Evolutionary conservation across 345 rosid genomes (phyloP).

Genomic region (Erucastrum elatum): DNA sequence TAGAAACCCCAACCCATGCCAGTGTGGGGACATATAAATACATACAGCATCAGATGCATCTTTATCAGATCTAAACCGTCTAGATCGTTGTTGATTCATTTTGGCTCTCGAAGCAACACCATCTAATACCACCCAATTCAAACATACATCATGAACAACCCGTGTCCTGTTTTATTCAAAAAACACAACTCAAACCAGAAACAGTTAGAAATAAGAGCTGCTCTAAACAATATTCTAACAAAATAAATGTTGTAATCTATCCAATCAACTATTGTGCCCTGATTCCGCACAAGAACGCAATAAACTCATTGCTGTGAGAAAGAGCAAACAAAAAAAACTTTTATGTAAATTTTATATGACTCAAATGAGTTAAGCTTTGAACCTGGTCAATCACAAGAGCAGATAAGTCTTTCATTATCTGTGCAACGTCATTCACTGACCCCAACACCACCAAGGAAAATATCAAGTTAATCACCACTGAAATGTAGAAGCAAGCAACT

Average conservation of each 20-base stretch:
- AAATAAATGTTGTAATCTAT: conserved; percentile 66
- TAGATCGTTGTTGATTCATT: not conserved
- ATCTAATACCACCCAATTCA: conserved; percentile 10
- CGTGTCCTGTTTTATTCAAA: too few species aligned
- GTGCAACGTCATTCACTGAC: conserved; percentile 89
- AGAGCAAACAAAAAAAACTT: not conserved
- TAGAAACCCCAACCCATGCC: conserved; percentile 2
- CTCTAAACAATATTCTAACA: too few species aligned
- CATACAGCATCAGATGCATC: conserved; percentile 89
- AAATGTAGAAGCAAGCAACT: not conserved
- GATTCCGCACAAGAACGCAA: conserved; percentile 26
- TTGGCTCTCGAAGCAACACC: too few species aligned
- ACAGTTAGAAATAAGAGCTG: too few species aligned
- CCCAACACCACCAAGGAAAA: conserved; percentile 60
- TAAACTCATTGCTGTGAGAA: not conserved
- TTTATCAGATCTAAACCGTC: conserved; percentile 96
- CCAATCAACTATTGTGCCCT: conserved; percentile 92
- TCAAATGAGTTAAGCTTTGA: conserved; percentile 1
- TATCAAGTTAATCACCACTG: conserved; percentile 1
- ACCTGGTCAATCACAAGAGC: conserved; percentile 97
- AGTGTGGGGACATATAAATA: conserved; percentile 32
- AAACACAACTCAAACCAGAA: too few species aligned
- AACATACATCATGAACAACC: conserved; percentile 5
- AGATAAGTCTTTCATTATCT: conserved; percentile 90
- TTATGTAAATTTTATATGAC: not conserved